These are phyloP conservation scores for Trichothecium sympodiale DNA, from an alignment of 2,329 filamentous ascomycete genomes.

Conservation along the genomic window DNA sequence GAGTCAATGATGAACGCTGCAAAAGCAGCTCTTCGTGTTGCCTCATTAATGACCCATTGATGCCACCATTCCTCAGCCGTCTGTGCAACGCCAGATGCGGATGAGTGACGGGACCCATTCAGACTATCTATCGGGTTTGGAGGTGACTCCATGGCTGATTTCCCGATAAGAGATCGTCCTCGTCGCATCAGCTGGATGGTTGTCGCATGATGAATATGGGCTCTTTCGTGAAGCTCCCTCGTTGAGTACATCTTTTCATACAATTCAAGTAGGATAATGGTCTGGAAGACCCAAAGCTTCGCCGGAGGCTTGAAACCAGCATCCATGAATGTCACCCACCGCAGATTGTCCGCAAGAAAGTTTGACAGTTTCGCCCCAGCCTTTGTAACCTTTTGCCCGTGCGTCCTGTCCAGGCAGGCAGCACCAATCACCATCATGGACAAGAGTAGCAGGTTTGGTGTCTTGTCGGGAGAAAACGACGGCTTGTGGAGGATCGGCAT, in stretches of 20 bases:
- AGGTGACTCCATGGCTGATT: constrained; percentile 74
- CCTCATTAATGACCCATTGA: constrained; percentile 89
- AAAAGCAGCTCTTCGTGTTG: constrained; percentile 81
- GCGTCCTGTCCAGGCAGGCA: constrained; percentile 73
- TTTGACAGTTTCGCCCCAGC: constrained; percentile 76
- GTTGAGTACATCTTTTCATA: constrained; percentile 99
- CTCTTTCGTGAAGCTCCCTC: constrained; percentile 79
- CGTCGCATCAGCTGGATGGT: constrained; percentile 92
- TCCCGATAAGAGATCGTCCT: constrained; percentile 80
- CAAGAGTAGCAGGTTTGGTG: constrained; percentile 72
- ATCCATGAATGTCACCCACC: constrained; percentile 94
- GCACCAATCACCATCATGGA: constrained; percentile 90
- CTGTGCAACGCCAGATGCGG: constrained; percentile 48
- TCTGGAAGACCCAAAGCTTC: constrained; percentile 93
- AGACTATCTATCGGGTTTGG: constrained; percentile 55
- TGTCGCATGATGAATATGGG: constrained; percentile 93
- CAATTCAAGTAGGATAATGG: constrained; percentile 75
- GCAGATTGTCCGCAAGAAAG: constrained; percentile 84
- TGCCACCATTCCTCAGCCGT: constrained; percentile 89
- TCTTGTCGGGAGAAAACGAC: constrained; percentile 81
- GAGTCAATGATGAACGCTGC: constrained; percentile 92
- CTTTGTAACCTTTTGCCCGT: constrained; percentile 62
- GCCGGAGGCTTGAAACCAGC: constrained; percentile 81
- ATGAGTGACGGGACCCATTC: constrained; percentile 48
- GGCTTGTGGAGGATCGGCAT: constrained; percentile 90